Evolutionary conservation across 1,284 basidiomycete genomes (phyloP).

Genomic region (Erythrobasidium hasegawianum): DNA sequence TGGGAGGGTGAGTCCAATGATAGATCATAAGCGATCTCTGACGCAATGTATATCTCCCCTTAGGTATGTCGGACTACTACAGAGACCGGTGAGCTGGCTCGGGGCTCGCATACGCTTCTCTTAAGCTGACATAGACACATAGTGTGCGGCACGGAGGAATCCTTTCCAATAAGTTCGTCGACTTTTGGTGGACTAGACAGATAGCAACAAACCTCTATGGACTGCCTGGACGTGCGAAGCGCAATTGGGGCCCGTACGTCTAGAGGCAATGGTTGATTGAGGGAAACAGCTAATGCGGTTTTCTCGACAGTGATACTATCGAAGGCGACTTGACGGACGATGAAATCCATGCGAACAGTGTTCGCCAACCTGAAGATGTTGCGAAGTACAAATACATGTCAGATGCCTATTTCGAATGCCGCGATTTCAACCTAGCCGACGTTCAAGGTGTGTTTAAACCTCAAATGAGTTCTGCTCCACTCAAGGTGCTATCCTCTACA

Average conservation of each 20-base stretch:
- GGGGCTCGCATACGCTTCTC: too few relatives aligned
- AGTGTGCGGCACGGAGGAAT: too few relatives aligned
- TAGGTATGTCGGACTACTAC: too few relatives aligned
- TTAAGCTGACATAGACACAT: too few relatives aligned
- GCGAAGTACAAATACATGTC: constrained; percentile 43
- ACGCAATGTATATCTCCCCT: too few relatives aligned
- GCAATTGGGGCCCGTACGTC: constrained; percentile 37
- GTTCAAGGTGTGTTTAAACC: constrained; percentile 41
- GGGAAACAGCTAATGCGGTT: neutral
- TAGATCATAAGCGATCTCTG: too few relatives aligned
- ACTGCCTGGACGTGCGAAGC: constrained; percentile 36
- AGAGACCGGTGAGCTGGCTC: too few relatives aligned
- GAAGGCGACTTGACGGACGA: constrained; percentile 45
- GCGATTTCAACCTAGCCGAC: constrained; percentile 46
- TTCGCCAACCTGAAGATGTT: constrained; percentile 46
- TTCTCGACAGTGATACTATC: constrained; percentile 39
- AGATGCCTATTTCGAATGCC: constrained; percentile 45
- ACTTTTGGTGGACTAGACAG: too few relatives aligned
- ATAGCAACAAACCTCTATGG: constrained; percentile 42
- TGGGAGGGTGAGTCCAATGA: too few relatives aligned
- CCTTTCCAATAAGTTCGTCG: too few relatives aligned
- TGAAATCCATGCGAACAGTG: constrained; percentile 43
- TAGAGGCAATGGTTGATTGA: neutral
- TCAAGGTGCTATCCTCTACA: neutral
- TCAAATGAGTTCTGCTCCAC: neutral